Base-by-base conservation (phyloP, 2,329 filamentous ascomycete species). In the Colletotrichum cordylinicola region DNA sequence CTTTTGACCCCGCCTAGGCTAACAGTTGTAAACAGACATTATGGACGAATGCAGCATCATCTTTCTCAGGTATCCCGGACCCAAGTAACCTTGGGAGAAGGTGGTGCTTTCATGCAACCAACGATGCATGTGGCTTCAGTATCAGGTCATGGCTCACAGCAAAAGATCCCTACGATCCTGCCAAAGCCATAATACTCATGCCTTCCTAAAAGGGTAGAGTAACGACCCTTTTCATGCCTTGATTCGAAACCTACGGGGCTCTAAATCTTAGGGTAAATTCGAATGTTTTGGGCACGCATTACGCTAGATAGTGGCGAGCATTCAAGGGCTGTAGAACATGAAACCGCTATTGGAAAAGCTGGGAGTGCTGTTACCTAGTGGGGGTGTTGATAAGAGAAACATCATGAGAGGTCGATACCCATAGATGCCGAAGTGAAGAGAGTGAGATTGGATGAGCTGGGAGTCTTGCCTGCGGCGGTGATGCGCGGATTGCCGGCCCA, bases 211-310 rank as follows among this genome's bases (percentile, higher is more conserved):
- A 21, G 43, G n/a, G 43, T 48, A 48, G 43, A 48, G n/a, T 12
- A 2, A 48, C 43, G 43, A 13, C 9, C n/a, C 6, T 21, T 21
- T 48, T 48, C 18, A 13, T 21, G 12, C n/a, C n/a, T 48, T 2
- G 43, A 1, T 1, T 48, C n/a, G 8, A 6, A 21, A 0, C 4
- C 2, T 21, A 21, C 6, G 43, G 6, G 43, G 10, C 10, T 48
- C 10, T 1, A 21, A 0, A 48, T 48, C n/a, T 10, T 48, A 10
- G 6, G 43, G 43, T 1, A 13, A 13, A 2, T 21, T 21, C 6
- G 43, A 8, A 48, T 48, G 18, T 43, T 8, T 43, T 39, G 7
- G 16, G 16, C 37, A 39, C 16, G 15, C 0, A 39, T 39, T 39
- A 18, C 37, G 8, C 37, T 1, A 18, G 15, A 39, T 39, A 39